These are phyloP conservation scores for Globisporangium cederbergense DNA, from an alignment of 352 stramenopile species.

Conservation along the genomic window DNA sequence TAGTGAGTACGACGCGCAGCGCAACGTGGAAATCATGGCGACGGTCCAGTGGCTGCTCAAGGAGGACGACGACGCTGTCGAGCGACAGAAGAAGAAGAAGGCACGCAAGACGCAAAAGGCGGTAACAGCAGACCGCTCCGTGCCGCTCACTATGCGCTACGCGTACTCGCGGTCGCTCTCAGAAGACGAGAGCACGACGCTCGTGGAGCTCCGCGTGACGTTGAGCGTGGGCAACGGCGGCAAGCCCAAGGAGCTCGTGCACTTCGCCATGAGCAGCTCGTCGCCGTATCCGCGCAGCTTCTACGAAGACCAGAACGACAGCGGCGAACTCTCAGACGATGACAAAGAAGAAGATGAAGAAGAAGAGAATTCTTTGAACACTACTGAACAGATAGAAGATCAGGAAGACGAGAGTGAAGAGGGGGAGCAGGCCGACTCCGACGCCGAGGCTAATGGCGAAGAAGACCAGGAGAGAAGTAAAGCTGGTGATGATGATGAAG, in stretches of 20 bases:
- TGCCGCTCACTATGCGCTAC: constrained; percentile 44
- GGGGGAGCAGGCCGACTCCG: constrained; percentile 7
- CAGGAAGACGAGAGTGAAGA: constrained; percentile 24
- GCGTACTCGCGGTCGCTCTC: constrained; percentile 37
- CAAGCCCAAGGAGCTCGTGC: constrained; percentile 44
- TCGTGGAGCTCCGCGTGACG: constrained; percentile 42
- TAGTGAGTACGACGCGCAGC: constrained; percentile 59
- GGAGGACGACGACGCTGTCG: constrained; percentile 2
- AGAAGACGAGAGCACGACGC: constrained; percentile 37
- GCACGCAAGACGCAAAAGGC: constrained; percentile 38
- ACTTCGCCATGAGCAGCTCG: constrained; percentile 54
- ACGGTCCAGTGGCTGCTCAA: constrained; percentile 54
- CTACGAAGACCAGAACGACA: constrained; percentile 56
- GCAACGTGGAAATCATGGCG: constrained; percentile 57
- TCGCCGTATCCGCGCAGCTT: constrained; percentile 65
- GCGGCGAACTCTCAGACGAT: constrained; percentile 15
- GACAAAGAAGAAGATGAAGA: constrained; percentile 22
- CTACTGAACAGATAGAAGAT: background rate
- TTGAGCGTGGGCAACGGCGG: constrained; percentile 36
- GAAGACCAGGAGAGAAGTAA: constrained; percentile 14
- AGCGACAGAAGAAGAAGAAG: constrained; percentile 27
- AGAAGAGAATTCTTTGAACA: constrained; percentile 12
- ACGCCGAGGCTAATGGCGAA: constrained; percentile 1
- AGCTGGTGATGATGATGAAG: background rate
- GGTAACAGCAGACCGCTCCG: constrained; percentile 12